Conservation (phyloP, 768 basidiomycete genomes). For the Rhizopogon sp. region DNA sequence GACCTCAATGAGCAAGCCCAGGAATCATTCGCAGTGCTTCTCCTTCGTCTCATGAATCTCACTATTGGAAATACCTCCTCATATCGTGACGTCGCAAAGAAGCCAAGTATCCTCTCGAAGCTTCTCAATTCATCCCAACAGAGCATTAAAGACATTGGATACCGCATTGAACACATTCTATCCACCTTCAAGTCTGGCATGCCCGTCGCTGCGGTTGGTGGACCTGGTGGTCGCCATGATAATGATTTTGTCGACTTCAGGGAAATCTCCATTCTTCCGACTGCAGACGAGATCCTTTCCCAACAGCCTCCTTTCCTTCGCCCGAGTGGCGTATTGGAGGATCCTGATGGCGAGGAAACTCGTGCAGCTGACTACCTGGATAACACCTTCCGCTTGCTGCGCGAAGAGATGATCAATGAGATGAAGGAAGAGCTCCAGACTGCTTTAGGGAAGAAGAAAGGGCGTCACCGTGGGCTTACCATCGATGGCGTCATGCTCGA, state of each 20-base stretch:
- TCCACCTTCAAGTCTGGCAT: slow-evolving; percentile 20
- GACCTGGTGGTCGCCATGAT: slow-evolving; percentile 64
- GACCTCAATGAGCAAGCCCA: slow-evolving; percentile 31
- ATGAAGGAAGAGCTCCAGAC: slow-evolving; percentile 52
- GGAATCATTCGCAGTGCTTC: slow-evolving; percentile 40
- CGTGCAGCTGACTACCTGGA: slow-evolving; percentile 51
- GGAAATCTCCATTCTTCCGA: slow-evolving; percentile 58
- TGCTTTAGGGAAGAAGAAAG: slow-evolving; percentile 34
- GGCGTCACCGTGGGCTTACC: slow-evolving; percentile 31
- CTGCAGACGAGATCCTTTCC: slow-evolving; percentile 50
- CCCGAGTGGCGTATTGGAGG: slow-evolving; percentile 37
- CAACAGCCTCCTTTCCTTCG: slow-evolving; percentile 44
- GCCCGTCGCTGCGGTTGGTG: slow-evolving; percentile 11
- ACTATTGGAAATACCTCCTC: slow-evolving; percentile 27
- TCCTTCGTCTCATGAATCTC: slow-evolving; percentile 42
- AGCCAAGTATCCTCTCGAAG: slow-evolving; percentile 20
- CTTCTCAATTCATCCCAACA: slow-evolving; percentile 20
- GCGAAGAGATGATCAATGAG: slow-evolving; percentile 60
- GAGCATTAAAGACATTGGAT: slow-evolving; percentile 24
- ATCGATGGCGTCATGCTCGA: slow-evolving; percentile 33
- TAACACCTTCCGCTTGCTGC: slow-evolving; percentile 59
- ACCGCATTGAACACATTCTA: slow-evolving; percentile 37
- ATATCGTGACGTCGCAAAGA: slow-evolving; percentile 36
- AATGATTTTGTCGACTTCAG: slow-evolving; percentile 63
- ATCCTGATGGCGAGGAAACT: slow-evolving; percentile 30